Conservation (phyloP, 2,329 filamentous ascomycete species). For the Talaromyces rugulosus region DNA sequence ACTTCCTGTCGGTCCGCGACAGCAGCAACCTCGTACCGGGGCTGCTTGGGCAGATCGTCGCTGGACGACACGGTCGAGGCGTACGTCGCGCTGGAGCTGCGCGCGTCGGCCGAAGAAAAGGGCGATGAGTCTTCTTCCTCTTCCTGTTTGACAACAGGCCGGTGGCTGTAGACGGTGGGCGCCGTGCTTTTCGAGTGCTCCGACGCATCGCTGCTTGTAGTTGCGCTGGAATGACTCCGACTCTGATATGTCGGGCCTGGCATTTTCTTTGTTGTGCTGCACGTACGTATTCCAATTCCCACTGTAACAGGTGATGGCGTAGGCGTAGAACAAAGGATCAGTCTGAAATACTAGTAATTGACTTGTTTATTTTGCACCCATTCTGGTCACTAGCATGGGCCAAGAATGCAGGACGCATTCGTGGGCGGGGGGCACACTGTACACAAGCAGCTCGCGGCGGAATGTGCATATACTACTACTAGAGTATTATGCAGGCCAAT, state of each 20-base stretch:
- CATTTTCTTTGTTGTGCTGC: background rate
- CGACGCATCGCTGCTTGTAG: conserved; percentile 35
- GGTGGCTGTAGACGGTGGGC: conserved; percentile 34
- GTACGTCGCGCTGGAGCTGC: conserved; percentile 72
- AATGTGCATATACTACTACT: background rate
- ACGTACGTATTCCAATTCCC: background rate
- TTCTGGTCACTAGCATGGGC: background rate
- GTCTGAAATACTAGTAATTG: background rate
- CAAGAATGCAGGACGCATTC: background rate
- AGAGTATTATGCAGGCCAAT: background rate
- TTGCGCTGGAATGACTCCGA: conserved; percentile 32
- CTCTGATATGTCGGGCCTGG: conserved; percentile 25
- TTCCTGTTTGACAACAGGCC: conserved; percentile 22
- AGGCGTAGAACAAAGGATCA: too few relatives aligned
- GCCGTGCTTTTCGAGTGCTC: conserved; percentile 37
- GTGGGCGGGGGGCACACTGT: background rate
- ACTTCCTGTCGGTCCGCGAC: conserved; percentile 49
- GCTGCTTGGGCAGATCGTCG: conserved; percentile 47
- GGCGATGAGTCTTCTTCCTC: conserved; percentile 7
- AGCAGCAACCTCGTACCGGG: conserved; percentile 47
- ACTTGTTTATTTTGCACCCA: background rate
- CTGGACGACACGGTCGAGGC: conserved; percentile 66
- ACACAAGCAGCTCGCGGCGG: background rate
- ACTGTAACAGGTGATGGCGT: background rate
- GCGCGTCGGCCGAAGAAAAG: conserved; percentile 25